Base-by-base conservation (phyloP, 1,139 yeast genomes). In the Martiniozyma asiatica region DNA sequence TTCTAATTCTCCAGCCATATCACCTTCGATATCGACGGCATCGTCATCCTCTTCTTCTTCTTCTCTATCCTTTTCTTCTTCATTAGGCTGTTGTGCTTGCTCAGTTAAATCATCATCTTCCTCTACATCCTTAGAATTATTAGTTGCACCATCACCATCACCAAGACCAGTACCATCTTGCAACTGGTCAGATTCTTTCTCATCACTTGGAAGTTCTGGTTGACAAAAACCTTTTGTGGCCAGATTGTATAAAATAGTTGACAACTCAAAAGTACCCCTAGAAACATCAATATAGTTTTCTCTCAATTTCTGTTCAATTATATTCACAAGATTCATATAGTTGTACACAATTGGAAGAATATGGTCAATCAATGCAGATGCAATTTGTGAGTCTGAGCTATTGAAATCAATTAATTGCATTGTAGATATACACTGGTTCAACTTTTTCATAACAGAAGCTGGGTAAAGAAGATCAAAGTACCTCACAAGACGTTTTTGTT, bases 131-230 rank as follows among this genome's bases (percentile, higher is more conserved):
- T 85, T 77, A 0, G 93, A 73, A 45, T 77, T 76, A 44, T 73
- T 73, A 21, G 73, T 67, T 4, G 80, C 94, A 39, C 95, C 97
- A 38, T 79, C 85, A 14, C 97, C 98, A 51, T 89, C 97, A 29
- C 98, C 99, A 24, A 89, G 62, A 8, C 98, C 98, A n/a, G 95
- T 82, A 31, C 98, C 98, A 31, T 77, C 68, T 22, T 76, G 77
- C 48, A 76, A 45, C 44, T 79, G 73, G 28, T 72, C 72, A 35
- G 68, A 66, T 13, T 74, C 71, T 37, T 73, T 67, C 33, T 73
- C 70, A 32, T 81, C 89, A 16, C 67, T 60, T 10, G 87, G 80
- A 14, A 80, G 75, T 46, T 79, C 78, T 17, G 98, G 98, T 3
- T 93, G 71, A 50, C 99, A 92, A 66, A 87, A 87, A 0, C 99